phyloP scores from a whole-genome alignment of 345 rosid species.

The Mercurialis annua region DNA sequence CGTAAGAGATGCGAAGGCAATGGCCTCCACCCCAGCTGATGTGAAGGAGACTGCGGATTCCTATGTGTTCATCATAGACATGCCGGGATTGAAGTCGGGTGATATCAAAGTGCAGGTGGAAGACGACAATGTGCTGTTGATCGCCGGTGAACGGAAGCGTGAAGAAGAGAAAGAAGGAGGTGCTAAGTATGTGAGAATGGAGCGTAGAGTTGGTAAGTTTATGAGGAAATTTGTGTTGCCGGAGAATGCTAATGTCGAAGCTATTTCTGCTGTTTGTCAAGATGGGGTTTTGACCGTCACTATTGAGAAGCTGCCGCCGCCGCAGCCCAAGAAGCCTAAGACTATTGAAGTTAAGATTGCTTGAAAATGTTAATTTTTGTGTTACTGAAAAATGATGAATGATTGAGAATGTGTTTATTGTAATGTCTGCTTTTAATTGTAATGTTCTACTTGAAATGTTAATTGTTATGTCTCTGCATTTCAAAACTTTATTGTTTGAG shows the following conservation, averaged over 20 bases:
- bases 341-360: conserved; percentile 5
- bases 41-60: conserved; percentile 14
- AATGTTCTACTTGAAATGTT: no score
- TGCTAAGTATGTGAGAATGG: conserved; percentile 12
- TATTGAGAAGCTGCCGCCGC: conserved; percentile 7
- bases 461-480: no score
- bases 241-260: conserved; percentile 13
- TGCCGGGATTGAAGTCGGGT: conserved; percentile 20
- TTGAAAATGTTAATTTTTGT: no score
- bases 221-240: conserved; percentile 16
- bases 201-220: conserved; percentile 18
- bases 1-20: conserved; percentile 7
- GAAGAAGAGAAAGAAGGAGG: conserved; percentile 12
- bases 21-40: conserved; percentile 23
- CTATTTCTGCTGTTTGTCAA: conserved; percentile 9
- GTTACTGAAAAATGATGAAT: no score
- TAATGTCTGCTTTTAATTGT: no score
- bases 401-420: no score
- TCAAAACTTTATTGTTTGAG: no score
- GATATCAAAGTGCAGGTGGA: conserved; percentile 16
- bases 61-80: conserved; percentile 16
- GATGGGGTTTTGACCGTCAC: conserved; percentile 21
- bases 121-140: conserved; percentile 1
- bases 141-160: conserved; percentile 16
- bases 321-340: conserved; percentile 18